Evolutionary conservation across 2,329 filamentous ascomycete genomes (phyloP).

Genomic region (Catunica adiposa): DNA sequence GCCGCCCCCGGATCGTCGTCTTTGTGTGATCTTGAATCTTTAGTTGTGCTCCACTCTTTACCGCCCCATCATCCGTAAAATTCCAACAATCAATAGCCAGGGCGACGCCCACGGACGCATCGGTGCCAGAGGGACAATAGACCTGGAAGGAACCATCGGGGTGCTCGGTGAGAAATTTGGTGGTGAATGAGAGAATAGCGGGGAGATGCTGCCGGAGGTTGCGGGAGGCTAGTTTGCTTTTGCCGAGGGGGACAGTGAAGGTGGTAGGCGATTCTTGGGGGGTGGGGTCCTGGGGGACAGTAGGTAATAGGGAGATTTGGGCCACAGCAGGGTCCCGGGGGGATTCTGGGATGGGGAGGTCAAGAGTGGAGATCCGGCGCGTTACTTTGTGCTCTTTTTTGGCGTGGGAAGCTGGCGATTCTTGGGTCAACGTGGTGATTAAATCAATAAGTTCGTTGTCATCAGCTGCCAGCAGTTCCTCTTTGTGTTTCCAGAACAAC

Average conservation of each 20-base stretch:
- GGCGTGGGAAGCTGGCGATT: conserved; percentile 19
- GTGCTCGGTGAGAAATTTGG: not conserved
- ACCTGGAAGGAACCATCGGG: conserved; percentile 30
- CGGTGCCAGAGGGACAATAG: conserved; percentile 60
- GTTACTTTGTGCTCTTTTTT: no score
- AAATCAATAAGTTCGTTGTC: conserved; percentile 46
- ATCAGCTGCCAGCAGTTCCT: conserved; percentile 40
- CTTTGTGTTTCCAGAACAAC: conserved; percentile 61
- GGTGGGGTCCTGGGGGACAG: conserved; percentile 28
- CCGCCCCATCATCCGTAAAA: conserved; percentile 45
- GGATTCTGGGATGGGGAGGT: no score
- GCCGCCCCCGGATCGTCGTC: conserved; percentile 53
- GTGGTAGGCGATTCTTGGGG: conserved; percentile 25
- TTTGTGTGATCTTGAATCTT: conserved; percentile 43
- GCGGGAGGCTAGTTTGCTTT: conserved; percentile 65
- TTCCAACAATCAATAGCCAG: conserved; percentile 62
- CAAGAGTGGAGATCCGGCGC: no score
- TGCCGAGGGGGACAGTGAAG: conserved; percentile 39
- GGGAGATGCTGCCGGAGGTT: conserved; percentile 58
- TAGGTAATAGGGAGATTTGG: conserved; percentile 22
- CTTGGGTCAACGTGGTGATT: conserved; percentile 26
- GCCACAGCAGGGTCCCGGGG: no score
- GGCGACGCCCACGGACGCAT: conserved; percentile 62
- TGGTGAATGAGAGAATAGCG: conserved; percentile 41
- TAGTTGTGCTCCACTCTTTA: conserved; percentile 16